phyloP scores from a whole-genome alignment of 257 asterid species.

The Scutellaria galericulata region DNA sequence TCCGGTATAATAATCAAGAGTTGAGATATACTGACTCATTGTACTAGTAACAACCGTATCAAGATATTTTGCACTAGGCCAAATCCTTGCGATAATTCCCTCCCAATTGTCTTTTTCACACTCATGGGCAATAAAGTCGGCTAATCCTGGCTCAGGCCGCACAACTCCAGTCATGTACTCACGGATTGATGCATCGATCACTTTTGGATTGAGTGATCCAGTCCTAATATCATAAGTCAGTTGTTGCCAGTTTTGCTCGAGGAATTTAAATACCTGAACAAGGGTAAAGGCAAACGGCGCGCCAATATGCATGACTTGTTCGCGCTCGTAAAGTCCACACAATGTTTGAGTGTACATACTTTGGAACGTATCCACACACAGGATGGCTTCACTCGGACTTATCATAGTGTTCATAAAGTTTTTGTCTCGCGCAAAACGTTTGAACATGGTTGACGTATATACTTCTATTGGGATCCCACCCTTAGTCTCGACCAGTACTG shows the following conservation, averaged over 20 bases:
- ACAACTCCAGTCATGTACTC: conserved; percentile 36
- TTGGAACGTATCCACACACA: conserved; percentile 40
- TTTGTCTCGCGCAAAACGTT: background rate
- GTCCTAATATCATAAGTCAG: conserved; percentile 37
- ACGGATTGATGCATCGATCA: conserved; percentile 27
- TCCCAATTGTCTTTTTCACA: conserved; percentile 37
- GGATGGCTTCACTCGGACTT: conserved; percentile 41
- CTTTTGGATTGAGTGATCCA: conserved; percentile 34
- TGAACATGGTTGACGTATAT: conserved; percentile 33
- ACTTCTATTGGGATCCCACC: conserved; percentile 34
- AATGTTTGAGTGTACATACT: conserved; percentile 43
- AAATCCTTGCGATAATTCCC: conserved; percentile 41
- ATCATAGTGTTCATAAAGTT: conserved; percentile 30
- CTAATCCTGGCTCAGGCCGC: conserved; percentile 35
- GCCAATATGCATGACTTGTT: conserved; percentile 42
- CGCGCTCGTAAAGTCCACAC: conserved; percentile 34
- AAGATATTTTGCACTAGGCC: conserved; percentile 38
- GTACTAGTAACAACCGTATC: conserved; percentile 28
- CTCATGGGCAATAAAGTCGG: conserved; percentile 34
- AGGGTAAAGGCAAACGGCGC: conserved; percentile 38
- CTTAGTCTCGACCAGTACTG: conserved; percentile 32
- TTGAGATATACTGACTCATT: conserved; percentile 45
- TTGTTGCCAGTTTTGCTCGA: conserved; percentile 41
- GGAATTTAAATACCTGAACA: conserved; percentile 39
- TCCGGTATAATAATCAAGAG: conserved; percentile 44